A percentile compares a stretch with the other conserved stretches of the same genome.
phyloP scores from a whole-genome alignment of 1,284 basidiomycete genomes.

The Trichosporon ovoides region DNA sequence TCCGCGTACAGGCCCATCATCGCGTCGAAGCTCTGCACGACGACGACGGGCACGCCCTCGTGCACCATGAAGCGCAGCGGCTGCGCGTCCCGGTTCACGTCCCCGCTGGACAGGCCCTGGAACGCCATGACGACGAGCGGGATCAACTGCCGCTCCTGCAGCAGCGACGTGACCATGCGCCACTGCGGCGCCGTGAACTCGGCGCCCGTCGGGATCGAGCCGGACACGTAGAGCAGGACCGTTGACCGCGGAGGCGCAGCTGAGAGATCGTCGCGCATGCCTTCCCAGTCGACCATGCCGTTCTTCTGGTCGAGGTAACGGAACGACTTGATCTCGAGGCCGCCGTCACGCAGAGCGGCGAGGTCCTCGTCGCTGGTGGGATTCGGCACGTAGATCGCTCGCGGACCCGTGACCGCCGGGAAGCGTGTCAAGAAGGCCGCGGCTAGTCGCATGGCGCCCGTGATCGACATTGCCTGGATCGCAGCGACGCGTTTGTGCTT shows the following conservation, averaged over 20 bases:
- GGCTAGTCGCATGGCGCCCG: conserved; percentile 90
- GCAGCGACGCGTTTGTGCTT: conserved; percentile 29
- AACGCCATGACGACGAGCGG: conserved; percentile 45
- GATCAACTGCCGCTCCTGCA: conserved; percentile 41
- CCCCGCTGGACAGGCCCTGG: conserved; percentile 45
- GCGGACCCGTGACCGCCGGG: conserved; percentile 19
- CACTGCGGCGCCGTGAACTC: conserved; percentile 89
- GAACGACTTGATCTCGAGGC: conserved; percentile 40
- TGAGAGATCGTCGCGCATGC: conserved; percentile 61
- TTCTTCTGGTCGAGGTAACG: conserved; percentile 83
- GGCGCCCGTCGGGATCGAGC: conserved; percentile 93
- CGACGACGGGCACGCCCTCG: conserved; percentile 44
- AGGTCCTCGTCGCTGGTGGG: conserved; percentile 43
- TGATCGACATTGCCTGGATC: conserved; percentile 90
- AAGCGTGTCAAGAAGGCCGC: conserved; percentile 81
- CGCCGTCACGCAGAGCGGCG: conserved; percentile 35
- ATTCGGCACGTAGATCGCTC: conserved; percentile 34
- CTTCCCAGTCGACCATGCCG: conserved; percentile 77
- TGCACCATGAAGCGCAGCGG: conserved; percentile 47
- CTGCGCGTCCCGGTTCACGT: conserved; percentile 43
- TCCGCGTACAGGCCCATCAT: conserved; percentile 48
- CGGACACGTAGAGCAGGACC: conserved; percentile 86
- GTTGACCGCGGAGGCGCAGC: conserved; percentile 63
- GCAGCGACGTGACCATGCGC: conserved; percentile 57
- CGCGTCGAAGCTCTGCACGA: conserved; percentile 46